Evolutionary conservation across 441 rosid species (phyloP), one percentile per base, ranked within the genome.

Genomic region (Croton setiger): DNA sequence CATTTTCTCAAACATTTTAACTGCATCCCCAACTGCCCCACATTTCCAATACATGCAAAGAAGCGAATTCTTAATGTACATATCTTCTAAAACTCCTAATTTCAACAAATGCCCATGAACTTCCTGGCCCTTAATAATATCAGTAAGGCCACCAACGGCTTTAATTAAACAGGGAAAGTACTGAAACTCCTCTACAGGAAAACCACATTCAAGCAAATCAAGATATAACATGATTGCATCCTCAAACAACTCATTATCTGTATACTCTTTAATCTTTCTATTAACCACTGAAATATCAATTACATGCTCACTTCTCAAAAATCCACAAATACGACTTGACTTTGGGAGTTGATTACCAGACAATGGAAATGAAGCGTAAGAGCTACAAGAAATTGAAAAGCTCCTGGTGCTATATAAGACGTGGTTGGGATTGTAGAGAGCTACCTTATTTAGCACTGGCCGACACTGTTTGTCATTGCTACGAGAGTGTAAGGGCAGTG

Each of bases 81-180:
- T 33, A 72, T 80, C 83, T 65, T 49, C 60, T 33, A 70, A 69
- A 59, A 17, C 69, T 52, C 82, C 84, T 23, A 74, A 69, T 71
- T 81, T 81, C 27, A 79, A 53, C 35, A 74, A 72, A 13, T 79
- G 84, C 47, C 82, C 85, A 45, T 78, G 85, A 58, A 53, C 7
- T 53, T 20, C 57, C 33, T 20, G 20, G 33, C 57, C 74, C 52
- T 45, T 73, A 51, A 44, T 64, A 18, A 45, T 48, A 31, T 78
- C 75, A 33, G 53, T 66, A 57, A 78, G 60, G 35, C 74, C 81
- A 55, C 75, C 81, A 41, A 80, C 68, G n/a, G 83, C 84, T 63
- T 84, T 81, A 62, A 82, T 76, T 69, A 80, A 69, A 72, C 77
- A 57, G 13, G 85, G 82, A 71, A 84, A 80, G 44, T 74, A 78